Evolutionary conservation across 2,329 filamentous ascomycete species (phyloP).

Genomic region (Diaporthe eres): DNA sequence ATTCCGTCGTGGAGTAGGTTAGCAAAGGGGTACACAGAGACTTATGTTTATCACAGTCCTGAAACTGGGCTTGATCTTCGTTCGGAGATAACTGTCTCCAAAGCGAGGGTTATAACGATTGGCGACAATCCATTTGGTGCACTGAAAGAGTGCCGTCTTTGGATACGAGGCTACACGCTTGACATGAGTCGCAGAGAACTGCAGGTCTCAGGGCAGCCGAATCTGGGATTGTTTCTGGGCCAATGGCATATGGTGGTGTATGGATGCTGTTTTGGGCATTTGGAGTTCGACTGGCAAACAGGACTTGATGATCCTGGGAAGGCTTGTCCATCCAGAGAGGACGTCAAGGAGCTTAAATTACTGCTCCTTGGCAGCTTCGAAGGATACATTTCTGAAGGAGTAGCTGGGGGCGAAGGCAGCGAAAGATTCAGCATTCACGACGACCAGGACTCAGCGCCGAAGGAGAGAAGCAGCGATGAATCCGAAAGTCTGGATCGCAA

Average conservation of each 20-base stretch:
- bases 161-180: neutral
- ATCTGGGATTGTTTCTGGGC: no score
- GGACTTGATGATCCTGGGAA: fast-evolving
- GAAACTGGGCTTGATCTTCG: neutral
- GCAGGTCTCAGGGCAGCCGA: neutral
- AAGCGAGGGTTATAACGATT: neutral
- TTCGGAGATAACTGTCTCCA: neutral
- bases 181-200: neutral
- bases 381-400: neutral
- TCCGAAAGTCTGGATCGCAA: neutral
- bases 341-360: neutral
- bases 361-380: neutral
- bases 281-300: neutral
- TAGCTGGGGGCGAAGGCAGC: neutral
- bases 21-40: neutral
- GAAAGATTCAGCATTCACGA: neutral
- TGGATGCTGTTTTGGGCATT: neutral
- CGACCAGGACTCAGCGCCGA: neutral
- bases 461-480: neutral
- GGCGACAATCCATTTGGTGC: neutral
- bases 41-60: neutral
- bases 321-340: neutral
- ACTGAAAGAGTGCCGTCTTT: neutral
- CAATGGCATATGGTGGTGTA: neutral
- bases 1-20: neutral